Evolutionary conservation across 495 filamentous ascomycete species (phyloP).

Genomic region (Penicillium paradoxum): DNA sequence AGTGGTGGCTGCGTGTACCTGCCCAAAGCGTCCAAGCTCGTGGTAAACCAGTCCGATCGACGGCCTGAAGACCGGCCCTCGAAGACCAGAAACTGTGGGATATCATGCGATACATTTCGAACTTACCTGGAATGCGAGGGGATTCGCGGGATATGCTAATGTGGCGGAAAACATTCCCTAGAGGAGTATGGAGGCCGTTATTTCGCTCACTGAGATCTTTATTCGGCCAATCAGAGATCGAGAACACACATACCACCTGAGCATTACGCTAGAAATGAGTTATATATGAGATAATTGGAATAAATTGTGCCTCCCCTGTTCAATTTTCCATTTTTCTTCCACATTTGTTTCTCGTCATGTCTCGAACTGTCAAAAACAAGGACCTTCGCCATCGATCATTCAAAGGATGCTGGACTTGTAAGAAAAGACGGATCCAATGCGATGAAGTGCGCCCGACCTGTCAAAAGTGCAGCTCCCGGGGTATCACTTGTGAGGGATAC

Average conservation of each 20-base stretch:
- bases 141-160: conserved; percentile 15
- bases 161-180: conserved; percentile 16
- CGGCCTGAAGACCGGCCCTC: not conserved
- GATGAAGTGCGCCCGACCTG: conserved; percentile 24
- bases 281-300: conserved; percentile 14
- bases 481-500: conserved; percentile 25
- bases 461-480: conserved; percentile 16
- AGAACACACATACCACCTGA: not conserved
- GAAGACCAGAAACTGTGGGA: not conserved
- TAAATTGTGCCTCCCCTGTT: not conserved
- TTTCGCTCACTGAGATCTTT: conserved; percentile 22
- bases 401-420: conserved; percentile 32
- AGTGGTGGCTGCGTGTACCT: conserved; percentile 17
- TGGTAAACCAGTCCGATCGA: not conserved
- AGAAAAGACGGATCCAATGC: conserved; percentile 25
- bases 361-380: conserved; percentile 12
- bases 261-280: not conserved
- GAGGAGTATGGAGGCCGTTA: conserved; percentile 17
- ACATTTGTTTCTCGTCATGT: conserved; percentile 8
- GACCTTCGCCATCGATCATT: conserved; percentile 16
- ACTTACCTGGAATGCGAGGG: conserved; percentile 11
- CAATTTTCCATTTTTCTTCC: not conserved
- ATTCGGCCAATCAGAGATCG: conserved; percentile 21
- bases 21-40: conserved; percentile 13
- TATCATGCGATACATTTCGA: not conserved